A percentile compares a stretch with the other conserved stretches of the same genome.
Conservation (phyloP, 805 yeast species). For the Saccharomycopsis capsularis region DNA sequence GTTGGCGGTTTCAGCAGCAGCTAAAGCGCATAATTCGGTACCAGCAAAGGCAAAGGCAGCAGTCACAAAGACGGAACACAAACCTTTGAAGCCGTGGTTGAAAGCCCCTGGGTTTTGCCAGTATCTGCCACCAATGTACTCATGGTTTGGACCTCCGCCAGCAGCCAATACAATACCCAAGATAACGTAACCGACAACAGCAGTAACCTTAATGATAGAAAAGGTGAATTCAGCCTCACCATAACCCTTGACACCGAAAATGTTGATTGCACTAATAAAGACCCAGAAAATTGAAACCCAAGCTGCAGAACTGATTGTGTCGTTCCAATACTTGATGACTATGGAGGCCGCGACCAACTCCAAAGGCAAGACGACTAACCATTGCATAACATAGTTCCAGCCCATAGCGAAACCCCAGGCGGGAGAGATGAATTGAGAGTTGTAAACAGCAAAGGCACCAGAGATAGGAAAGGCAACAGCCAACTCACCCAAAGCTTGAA, state of each 20-base stretch:
- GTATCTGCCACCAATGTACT: slow-evolving; percentile 38
- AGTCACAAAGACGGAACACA: slow-evolving; percentile 46
- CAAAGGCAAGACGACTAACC: slow-evolving; percentile 50
- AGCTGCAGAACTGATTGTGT: slow-evolving; percentile 45
- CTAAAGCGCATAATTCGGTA: slow-evolving; percentile 64
- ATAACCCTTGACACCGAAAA: slow-evolving; percentile 49
- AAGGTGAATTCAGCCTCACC: slow-evolving; percentile 49
- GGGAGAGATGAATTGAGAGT: slow-evolving; percentile 48
- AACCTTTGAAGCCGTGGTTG: slow-evolving; percentile 47
- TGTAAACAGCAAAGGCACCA: slow-evolving; percentile 46
- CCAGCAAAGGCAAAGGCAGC: slow-evolving; percentile 78
- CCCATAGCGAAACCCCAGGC: slow-evolving; percentile 50
- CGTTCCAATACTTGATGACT: slow-evolving; percentile 51
- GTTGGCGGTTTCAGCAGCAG: slow-evolving; percentile 69
- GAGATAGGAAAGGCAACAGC: slow-evolving; percentile 47
- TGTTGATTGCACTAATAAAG: slow-evolving; percentile 40
- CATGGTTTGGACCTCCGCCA: slow-evolving; percentile 43
- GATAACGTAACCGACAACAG: slow-evolving; percentile 48
- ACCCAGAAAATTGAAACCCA: slow-evolving; percentile 55
- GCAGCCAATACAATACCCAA: slow-evolving; percentile 43
- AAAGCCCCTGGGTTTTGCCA: slow-evolving; percentile 41
- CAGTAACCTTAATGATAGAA: slow-evolving; percentile 41
- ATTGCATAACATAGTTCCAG: slow-evolving; percentile 47
- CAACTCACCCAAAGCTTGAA: slow-evolving; percentile 50
- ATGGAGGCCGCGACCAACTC: slow-evolving; percentile 57